Evolutionary conservation across 1,284 basidiomycete genomes (phyloP).

Genomic region (Naganishia sp.): DNA sequence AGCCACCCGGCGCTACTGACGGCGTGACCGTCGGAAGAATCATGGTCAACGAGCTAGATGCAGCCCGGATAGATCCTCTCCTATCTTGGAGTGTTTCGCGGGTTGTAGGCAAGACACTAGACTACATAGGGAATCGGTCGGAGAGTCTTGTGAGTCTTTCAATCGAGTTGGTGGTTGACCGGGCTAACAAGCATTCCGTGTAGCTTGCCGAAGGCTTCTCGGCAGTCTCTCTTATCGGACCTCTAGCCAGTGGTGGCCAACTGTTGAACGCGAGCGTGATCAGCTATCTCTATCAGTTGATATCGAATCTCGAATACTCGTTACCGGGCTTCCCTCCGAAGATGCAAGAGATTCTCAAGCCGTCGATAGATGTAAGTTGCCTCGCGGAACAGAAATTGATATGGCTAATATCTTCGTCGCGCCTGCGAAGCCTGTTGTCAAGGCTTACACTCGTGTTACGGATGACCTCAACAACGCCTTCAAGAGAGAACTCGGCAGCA

Average conservation of each 20-base stretch:
- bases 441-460: slow-evolving; percentile 64
- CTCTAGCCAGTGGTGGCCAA: slow-evolving; percentile 74
- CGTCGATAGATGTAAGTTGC: slow-evolving; percentile 63
- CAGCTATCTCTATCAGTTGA: slow-evolving; percentile 75
- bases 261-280: slow-evolving; percentile 72
- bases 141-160: slow-evolving; percentile 66
- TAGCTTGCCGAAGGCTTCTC: slow-evolving; percentile 76
- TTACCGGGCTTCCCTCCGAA: slow-evolving; percentile 68
- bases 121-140: slow-evolving; percentile 63
- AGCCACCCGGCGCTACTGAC: slow-evolving; percentile 72
- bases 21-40: slow-evolving; percentile 73
- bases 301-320: slow-evolving; percentile 67
- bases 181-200: slow-evolving; percentile 7
- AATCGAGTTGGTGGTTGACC: neutral
- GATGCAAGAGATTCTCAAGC: slow-evolving; percentile 64
- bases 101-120: slow-evolving; percentile 67
- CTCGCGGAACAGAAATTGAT: no score
- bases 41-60: slow-evolving; percentile 85
- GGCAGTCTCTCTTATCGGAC: slow-evolving; percentile 72
- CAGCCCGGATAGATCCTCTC: slow-evolving; percentile 87
- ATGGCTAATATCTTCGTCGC: no score
- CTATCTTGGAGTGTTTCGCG: slow-evolving; percentile 76
- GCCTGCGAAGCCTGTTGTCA: slow-evolving; percentile 60
- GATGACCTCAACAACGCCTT: slow-evolving; percentile 73
- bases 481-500: slow-evolving; percentile 72